These are phyloP conservation scores for Neospermospora avenae DNA, from an alignment of 2,329 filamentous ascomycete genomes.

Conservation along the genomic window DNA sequence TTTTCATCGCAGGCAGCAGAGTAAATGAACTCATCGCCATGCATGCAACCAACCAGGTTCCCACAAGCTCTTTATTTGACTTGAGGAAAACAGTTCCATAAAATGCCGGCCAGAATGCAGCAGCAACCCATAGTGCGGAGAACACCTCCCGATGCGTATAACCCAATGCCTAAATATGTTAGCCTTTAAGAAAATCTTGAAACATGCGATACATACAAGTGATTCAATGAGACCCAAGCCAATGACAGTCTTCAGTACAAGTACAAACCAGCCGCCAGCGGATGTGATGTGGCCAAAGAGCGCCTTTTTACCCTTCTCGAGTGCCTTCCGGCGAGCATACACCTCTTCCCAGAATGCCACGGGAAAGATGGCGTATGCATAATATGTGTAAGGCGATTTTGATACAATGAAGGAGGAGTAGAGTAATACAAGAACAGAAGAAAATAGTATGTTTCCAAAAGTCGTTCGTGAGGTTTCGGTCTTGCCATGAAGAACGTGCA, in stretches of 20 bases:
- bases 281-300: conserved; percentile 69
- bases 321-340: conserved; percentile 69
- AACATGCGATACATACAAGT: conserved; percentile 52
- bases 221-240: conserved; percentile 77
- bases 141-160: conserved; percentile 90
- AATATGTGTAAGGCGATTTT: conserved; percentile 78
- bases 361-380: conserved; percentile 87
- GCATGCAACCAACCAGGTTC: conserved; percentile 75
- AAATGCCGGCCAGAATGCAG: conserved; percentile 71
- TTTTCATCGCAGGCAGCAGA: conserved; percentile 79
- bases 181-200: background rate
- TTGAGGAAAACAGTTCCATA: conserved; percentile 72
- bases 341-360: conserved; percentile 97
- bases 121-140: conserved; percentile 74
- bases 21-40: conserved; percentile 87
- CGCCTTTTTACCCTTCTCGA: conserved; percentile 62
- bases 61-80: conserved; percentile 59
- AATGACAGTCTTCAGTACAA: conserved; percentile 60
- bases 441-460: conserved; percentile 63
- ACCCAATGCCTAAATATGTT: conserved; percentile 66
- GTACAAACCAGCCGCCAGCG: conserved; percentile 51
- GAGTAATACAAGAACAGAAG: conserved; percentile 69
- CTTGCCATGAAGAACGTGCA: conserved; percentile 76
- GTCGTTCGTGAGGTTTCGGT: conserved; percentile 61
- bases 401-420: conserved; percentile 80